A percentile compares a stretch with the other conserved stretches of the same genome.
Evolutionary conservation across 768 basidiomycete species (phyloP).

Genomic region (Pluteus cervinus): DNA sequence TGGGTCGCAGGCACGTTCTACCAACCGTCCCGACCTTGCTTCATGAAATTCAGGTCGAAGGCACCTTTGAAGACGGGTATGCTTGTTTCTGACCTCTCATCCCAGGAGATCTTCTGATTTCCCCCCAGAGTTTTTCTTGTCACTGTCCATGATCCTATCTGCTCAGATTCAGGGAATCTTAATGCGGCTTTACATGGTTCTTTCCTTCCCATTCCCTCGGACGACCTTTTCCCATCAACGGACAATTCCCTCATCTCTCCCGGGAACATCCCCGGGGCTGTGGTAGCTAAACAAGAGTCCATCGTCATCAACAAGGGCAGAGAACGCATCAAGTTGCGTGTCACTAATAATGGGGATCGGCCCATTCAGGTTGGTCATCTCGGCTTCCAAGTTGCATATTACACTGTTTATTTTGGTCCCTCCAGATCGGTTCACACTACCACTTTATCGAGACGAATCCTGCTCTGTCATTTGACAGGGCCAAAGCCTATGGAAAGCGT

Average conservation of each 20-base stretch:
- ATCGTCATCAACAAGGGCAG: conserved; percentile 77
- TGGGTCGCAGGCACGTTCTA: conserved; percentile 87
- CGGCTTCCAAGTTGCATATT: conserved; percentile 1
- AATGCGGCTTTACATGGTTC: conserved; percentile 89
- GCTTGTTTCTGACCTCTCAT: conserved; percentile 11
- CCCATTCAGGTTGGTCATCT: conserved; percentile 69
- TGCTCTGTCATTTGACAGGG: conserved; percentile 76
- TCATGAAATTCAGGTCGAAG: conserved; percentile 91
- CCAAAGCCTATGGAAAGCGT: conserved; percentile 72
- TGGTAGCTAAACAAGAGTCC: conserved; percentile 57
- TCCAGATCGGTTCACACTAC: conserved; percentile 88
- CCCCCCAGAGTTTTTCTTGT: conserved; percentile 80
- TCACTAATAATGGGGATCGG: conserved; percentile 89
- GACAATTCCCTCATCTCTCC: conserved; percentile 43
- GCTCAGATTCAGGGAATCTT: conserved; percentile 74
- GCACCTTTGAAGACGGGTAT: conserved; percentile 84
- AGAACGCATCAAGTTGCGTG: conserved; percentile 60
- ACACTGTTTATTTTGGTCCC: conserved; percentile 5
- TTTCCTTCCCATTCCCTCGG: conserved; percentile 76
- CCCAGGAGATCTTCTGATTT: not conserved
- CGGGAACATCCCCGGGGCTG: conserved; percentile 65
- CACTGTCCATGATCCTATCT: conserved; percentile 93
- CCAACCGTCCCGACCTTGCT: conserved; percentile 70
- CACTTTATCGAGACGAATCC: conserved; percentile 90
- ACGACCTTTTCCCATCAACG: conserved; percentile 55